Base-by-base conservation (phyloP, 768 basidiomycete genomes). In the Leccinum obscurum region DNA sequence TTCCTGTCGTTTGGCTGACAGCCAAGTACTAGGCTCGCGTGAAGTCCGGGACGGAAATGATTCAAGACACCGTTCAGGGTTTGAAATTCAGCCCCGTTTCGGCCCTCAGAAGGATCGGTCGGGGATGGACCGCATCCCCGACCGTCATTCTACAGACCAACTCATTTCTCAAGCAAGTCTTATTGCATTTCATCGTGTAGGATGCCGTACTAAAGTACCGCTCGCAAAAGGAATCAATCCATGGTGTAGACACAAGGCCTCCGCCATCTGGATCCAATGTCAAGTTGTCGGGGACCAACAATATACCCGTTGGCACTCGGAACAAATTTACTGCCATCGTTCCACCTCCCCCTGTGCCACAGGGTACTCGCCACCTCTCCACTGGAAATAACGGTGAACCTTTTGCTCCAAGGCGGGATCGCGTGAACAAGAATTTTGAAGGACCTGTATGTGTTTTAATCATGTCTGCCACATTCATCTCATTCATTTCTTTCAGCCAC, bases 271-370 rank as follows among this genome's bases (percentile, higher is more conserved):
- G 64, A 34, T 60, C 69, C 15, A 67, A 60, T 14, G 20, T 70
- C 26, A 72, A 70, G 26, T 39, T 75, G 9, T 75, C 73, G 3
- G 73, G 73, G 24, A 73, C 73, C 24, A 75, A 76, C 57, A 75
- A 66, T 32, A 68, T 60, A 54, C 73, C 73, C 15, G 73, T 74
- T 28, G 74, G 74, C 17, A 55, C 58, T 7, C 63, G 71, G 51
- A 68, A 59, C 53, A 76, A 69, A 20, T 68, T 70, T 60, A n/a
- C 59, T 6, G 34, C 52, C 30, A 67, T 57, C 22, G 54, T 48
- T 3, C 51, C 59, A 6, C 41, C 51, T 26, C 55, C 52, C 6
- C 20, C 39, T 6, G 20, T 51, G 30, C 50, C 46, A 28, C 56
- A 46, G 2, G 46, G 17, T 34, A n/a, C 11, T 24, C 61, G 54